Evolutionary conservation across 257 asterid genomes (phyloP), one percentile per base, ranked within the genome.

Genomic region (Ophiorrhiza pumila): DNA sequence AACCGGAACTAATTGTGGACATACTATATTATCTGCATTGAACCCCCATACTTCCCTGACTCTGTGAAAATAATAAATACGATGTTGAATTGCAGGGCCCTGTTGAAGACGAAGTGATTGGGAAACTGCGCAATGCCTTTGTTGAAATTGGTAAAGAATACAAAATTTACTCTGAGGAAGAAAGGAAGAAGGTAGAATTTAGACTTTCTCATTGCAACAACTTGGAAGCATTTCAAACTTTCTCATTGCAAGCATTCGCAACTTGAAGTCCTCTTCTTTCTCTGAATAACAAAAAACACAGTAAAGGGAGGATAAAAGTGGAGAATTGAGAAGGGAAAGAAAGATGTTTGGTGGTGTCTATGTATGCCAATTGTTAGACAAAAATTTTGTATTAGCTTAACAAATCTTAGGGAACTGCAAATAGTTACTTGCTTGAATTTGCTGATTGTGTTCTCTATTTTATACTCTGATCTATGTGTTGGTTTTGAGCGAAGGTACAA

Each of bases 31-130:
- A 11, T 74, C 12, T 41, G 3, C 22, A 52, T n/a, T 25, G 42
- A 64, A 1, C 22, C 18, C n/a, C n/a, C 63, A 52, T 63, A 39
- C 71, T 27, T 43, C 31, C 58, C 64, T 7, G 46, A 29, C 62
- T 15, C 18, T 12, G 9, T 37, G 43, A 32, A 13, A 22, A 13
- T 68, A 17, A 34, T 47, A 20, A 5, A 23, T 31, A 22, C 50
- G 25, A 45, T 20, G 47, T 58, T 43, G n/a, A 57, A 50, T 69
- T 46, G 49, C 52, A 95, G 99, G 98, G 99, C 71, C 99, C 99
- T 62, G 96, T 87, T 71, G 90, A 87, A 83, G 99, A 95, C 81
- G 97, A 90, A 74, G 98, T 90, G 62, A 87, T 89, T 64, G 86
- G 92, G 58, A 85, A 87, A 83, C 87, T 95, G 69, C 99, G 98